Evolutionary conservation across 2,329 filamentous ascomycete genomes (phyloP).

Genomic region (Ascochyta rabiei): DNA sequence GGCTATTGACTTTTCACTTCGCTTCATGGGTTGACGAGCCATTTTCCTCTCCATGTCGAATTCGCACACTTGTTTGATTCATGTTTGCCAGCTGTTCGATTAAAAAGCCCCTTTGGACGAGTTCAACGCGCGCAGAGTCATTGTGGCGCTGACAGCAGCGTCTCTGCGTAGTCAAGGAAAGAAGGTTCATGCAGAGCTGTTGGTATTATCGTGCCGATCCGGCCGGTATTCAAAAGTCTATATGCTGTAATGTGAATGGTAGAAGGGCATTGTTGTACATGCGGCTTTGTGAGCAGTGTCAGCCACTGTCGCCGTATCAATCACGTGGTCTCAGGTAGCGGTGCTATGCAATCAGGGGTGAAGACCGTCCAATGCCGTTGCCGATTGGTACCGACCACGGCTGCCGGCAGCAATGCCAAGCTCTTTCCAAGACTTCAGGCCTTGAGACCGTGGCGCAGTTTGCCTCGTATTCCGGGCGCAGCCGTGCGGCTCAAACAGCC

Average conservation of each 20-base stretch:
- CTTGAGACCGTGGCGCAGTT: background rate
- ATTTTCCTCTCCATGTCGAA: too few species aligned
- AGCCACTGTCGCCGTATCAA: background rate
- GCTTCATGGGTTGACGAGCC: too few species aligned
- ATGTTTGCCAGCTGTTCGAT: too few species aligned
- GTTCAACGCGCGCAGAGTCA: too few species aligned
- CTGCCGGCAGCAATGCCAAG: constrained; percentile 9
- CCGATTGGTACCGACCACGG: background rate
- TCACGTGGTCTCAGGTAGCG: too few species aligned
- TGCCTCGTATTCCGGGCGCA: background rate
- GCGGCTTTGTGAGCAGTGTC: background rate
- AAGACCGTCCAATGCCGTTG: too few species aligned
- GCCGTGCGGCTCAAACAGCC: constrained; percentile 16
- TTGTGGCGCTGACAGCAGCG: background rate
- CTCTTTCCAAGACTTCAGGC: background rate
- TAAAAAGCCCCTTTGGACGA: too few species aligned
- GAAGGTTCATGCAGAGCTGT: background rate
- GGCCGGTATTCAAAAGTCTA: background rate
- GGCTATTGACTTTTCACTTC: too few species aligned
- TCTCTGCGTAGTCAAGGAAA: background rate
- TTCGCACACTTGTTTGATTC: too few species aligned
- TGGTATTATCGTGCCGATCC: background rate
- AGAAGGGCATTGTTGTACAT: background rate
- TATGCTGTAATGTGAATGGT: constrained; percentile 4
- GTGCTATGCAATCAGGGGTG: too few species aligned